These are phyloP conservation scores for Lasiosphaeria miniovina DNA, from an alignment of 495 filamentous ascomycete genomes.

Conservation along the genomic window DNA sequence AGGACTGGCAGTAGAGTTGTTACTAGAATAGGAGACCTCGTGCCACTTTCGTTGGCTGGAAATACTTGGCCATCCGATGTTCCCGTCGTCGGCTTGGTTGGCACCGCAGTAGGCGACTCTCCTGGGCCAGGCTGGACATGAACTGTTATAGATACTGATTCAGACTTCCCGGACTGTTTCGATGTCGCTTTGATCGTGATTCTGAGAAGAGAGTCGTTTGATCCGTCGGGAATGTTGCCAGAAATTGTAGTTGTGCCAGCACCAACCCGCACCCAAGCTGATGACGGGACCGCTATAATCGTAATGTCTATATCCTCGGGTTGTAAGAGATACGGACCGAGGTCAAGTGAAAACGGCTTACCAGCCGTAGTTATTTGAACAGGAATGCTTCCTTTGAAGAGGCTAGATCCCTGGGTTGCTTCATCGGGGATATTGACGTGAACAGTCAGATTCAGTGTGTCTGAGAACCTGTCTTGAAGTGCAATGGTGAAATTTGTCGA, in stretches of 20 bases:
- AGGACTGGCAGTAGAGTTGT: too few relatives aligned
- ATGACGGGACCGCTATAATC: conserved; percentile 48
- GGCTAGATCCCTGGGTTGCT: conserved; percentile 10
- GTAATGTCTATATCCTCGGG: conserved; percentile 53
- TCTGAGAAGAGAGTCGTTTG: conserved; percentile 32
- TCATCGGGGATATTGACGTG: conserved; percentile 46
- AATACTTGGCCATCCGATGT: neutral
- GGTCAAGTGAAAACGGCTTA: conserved; percentile 59
- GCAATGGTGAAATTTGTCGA: conserved; percentile 64
- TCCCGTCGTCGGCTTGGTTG: conserved; percentile 13
- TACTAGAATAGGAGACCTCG: too few relatives aligned
- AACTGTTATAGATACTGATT: conserved; percentile 51
- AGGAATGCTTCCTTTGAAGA: conserved; percentile 41
- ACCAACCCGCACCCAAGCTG: conserved; percentile 69
- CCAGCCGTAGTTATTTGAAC: conserved; percentile 58
- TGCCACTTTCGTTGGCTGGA: neutral
- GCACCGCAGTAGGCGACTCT: conserved; percentile 3
- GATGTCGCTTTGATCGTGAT: conserved; percentile 52
- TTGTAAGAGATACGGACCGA: conserved; percentile 55
- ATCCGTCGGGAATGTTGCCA: conserved; percentile 56
- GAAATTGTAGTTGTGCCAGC: conserved; percentile 52
- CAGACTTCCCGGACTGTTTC: conserved; percentile 38
- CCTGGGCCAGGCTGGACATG: conserved; percentile 35
- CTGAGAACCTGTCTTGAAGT: conserved; percentile 61
- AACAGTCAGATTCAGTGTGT: conserved; percentile 63